These are phyloP conservation scores for Saccharomycopsis sp. DNA, from an alignment of 805 yeast genomes.

Conservation along the genomic window DNA sequence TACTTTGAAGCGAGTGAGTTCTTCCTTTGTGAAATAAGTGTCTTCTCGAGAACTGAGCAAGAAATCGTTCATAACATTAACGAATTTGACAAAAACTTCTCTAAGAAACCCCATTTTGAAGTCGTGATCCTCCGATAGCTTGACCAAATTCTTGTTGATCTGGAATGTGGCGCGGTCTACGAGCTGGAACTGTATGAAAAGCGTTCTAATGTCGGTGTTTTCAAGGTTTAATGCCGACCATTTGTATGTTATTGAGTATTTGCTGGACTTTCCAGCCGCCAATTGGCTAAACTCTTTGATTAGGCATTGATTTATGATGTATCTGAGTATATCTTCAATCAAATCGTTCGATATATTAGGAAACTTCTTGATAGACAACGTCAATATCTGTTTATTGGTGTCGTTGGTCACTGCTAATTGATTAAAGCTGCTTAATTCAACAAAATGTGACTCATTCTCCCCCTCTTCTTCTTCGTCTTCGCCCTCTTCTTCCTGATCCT, in stretches of 20 bases:
- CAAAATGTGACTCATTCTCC: neutral
- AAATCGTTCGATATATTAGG: conserved; percentile 10
- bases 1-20: conserved; percentile 4
- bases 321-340: conserved; percentile 7
- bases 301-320: neutral
- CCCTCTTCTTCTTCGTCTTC: neutral
- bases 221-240: conserved; percentile 15
- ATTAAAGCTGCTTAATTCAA: conserved; percentile 6
- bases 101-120: conserved; percentile 5
- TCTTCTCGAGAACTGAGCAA: neutral
- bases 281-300: neutral
- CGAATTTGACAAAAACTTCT: conserved; percentile 6
- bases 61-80: conserved; percentile 2
- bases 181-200: conserved; percentile 11
- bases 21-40: conserved; percentile 8
- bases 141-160: conserved; percentile 9
- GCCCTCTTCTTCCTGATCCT: neutral
- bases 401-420: neutral
- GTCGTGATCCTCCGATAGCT: conserved; percentile 5
- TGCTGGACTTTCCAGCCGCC: neutral
- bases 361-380: conserved; percentile 9
- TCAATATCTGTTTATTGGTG: conserved; percentile 14
- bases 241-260: conserved; percentile 1
- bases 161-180: neutral
- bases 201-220: conserved; percentile 6